Base-by-base conservation (phyloP, 768 basidiomycete genomes). In the Suillus subalutaceus region DNA sequence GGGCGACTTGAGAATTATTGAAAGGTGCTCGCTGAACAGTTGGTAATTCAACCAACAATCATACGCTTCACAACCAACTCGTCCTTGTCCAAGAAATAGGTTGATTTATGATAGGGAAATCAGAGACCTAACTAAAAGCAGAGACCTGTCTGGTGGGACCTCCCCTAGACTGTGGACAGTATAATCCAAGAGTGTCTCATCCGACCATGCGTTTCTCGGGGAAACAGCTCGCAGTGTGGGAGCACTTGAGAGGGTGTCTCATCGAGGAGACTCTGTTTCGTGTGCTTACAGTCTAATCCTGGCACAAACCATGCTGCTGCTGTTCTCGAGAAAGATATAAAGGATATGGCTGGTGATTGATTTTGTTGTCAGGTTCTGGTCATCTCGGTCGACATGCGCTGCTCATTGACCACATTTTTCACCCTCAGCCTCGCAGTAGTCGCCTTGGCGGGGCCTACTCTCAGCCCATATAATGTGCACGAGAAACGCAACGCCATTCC, bases 261-360 rank as follows among this genome's bases (percentile, higher is more conserved):
- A 38, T 80, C 74, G 46, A 88, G 75, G 57, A 85, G 79, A 72
- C 79, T 86, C 10, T 85, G 80, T 70, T 88, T 88, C 0, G 80
- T 81, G 64, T 84, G 84, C 86, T 86, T 43, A 30, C 41, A 20
- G 18, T 43, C 59, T 60, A 60, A 60, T 60, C 59, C 59, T 60
- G 59, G 59, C 41, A 30, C 59, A 32, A 10, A 58, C 65, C 69
- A 70, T 65, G 67, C 66, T 66, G 66, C 58, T 38, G 7, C 62
- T 43, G 15, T 43, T 15, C 35, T 57, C 64, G 32, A 43, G 32
- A 41, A 23, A 20, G 57, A n/a, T 48, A 37, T 63, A 70, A 67
- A 75, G 69, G 67, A 30, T 37, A 44, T 57, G 40, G 38, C 12
- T 40, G 3, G 38, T 6, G 12, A n/a, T 61, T 37, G 44, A 38